Evolutionary conservation across 2,329 filamentous ascomycete species (phyloP).

Genomic region (Fusarium liriodendri): DNA sequence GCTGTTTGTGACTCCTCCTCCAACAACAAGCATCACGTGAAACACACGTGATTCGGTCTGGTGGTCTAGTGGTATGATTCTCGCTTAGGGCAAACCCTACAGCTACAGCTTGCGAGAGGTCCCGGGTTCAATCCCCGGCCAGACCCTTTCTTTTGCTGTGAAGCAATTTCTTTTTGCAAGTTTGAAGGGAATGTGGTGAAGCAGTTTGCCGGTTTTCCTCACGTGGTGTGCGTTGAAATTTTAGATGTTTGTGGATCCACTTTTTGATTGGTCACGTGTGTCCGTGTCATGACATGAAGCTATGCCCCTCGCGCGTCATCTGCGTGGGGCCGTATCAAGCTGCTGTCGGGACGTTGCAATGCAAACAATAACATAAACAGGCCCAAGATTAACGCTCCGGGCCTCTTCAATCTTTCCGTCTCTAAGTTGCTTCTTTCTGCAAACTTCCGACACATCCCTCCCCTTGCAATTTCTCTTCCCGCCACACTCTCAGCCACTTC

Average conservation of each 20-base stretch:
- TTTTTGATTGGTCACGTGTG: background rate
- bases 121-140: constrained; percentile 60
- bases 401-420: background rate
- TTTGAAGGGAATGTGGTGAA: constrained; percentile 49
- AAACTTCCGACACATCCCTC: no score
- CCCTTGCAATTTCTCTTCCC: background rate
- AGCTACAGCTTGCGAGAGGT: constrained; percentile 53
- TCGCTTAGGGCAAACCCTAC: background rate
- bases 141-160: constrained; percentile 50
- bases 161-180: constrained; percentile 41
- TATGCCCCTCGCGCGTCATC: constrained; percentile 5
- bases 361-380: constrained; percentile 28
- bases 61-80: constrained; percentile 42
- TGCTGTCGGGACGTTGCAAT: background rate
- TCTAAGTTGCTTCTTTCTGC: background rate
- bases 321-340: background rate
- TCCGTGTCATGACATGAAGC: constrained; percentile 6
- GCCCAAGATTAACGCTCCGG: background rate
- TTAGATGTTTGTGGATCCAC: no score
- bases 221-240: background rate
- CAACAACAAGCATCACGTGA: constrained; percentile 24
- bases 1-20: accelerated
- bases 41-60: constrained; percentile 33
- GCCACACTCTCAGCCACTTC: background rate
- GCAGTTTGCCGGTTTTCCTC: background rate